Percentiles rank a stretch among this genome's conserved stretches.
Evolutionary conservation across 192 early-diverging fungal genomes (phyloP).

Genomic region (Coemansia sp.): DNA sequence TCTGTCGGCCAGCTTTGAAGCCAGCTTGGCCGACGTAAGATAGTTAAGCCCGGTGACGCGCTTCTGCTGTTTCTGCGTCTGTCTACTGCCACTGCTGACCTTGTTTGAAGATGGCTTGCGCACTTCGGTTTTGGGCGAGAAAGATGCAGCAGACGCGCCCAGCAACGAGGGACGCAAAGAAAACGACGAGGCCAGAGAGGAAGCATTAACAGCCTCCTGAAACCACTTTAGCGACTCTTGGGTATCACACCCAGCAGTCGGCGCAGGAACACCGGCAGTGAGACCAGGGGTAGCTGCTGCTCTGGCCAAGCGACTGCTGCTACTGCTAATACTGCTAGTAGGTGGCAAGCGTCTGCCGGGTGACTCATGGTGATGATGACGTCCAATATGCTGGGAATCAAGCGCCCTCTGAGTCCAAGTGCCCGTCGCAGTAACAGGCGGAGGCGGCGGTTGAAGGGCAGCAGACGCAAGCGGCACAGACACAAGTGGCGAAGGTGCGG

Average conservation of each 20-base stretch:
- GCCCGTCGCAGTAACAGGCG: constrained; percentile 34
- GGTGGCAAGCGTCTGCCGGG: not conserved
- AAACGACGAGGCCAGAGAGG: not conserved
- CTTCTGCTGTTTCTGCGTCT: not conserved
- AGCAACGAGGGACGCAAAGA: not conserved
- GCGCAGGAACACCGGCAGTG: not conserved
- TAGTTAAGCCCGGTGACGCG: constrained; percentile 7
- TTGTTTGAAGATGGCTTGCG: not conserved
- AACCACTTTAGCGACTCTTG: not conserved
- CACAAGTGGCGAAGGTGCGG: not conserved
- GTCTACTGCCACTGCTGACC: not conserved
- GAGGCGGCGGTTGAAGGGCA: constrained; percentile 4
- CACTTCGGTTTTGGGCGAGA: not conserved
- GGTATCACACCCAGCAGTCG: not conserved
- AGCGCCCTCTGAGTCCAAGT: constrained; percentile 22
- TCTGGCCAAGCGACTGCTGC: not conserved
- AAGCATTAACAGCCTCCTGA: not conserved
- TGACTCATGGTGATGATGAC: constrained; percentile 1
- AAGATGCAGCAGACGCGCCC: not conserved
- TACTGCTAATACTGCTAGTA: not conserved
- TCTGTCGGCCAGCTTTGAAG: constrained; percentile 2
- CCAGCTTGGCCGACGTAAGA: constrained; percentile 9
- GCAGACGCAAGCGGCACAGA: not conserved
- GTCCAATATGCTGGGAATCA: not conserved
- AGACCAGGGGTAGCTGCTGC: not conserved